These are phyloP conservation scores for Pythium plurisporium DNA, from an alignment of 352 stramenopile species.

Conservation along the genomic window DNA sequence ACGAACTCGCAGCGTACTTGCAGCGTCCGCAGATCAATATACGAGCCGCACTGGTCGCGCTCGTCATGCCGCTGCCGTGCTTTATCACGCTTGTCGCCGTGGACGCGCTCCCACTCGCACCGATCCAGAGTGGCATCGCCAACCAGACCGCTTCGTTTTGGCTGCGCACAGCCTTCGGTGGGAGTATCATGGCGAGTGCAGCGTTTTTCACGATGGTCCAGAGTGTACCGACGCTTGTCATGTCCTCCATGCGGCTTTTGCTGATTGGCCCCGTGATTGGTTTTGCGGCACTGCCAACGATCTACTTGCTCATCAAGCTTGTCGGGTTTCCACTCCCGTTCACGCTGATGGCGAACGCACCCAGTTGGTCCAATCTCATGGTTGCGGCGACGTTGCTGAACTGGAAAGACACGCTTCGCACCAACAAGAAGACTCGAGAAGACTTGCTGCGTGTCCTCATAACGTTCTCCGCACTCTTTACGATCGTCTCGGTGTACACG, in stretches of 20 bases:
- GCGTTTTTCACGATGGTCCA: constrained; percentile 4
- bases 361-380: background rate
- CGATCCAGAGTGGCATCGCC: background rate
- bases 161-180: background rate
- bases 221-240: background rate
- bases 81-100: background rate
- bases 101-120: background rate
- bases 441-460: background rate
- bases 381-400: background rate
- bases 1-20: background rate
- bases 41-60: background rate
- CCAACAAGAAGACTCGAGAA: background rate
- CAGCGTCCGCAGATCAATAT: no score
- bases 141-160: background rate
- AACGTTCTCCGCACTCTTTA: background rate
- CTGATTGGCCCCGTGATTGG: background rate
- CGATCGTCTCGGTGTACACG: constrained; percentile 4
- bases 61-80: background rate
- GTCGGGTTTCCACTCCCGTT: constrained; percentile 13
- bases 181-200: background rate
- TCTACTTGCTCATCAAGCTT: background rate
- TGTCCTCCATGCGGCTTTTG: background rate
- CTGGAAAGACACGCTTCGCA: background rate
- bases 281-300: background rate
- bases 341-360: no score